phyloP scores from a whole-genome alignment of 192 early-diverging fungal species.

The Funneliformis geosporum region DNA sequence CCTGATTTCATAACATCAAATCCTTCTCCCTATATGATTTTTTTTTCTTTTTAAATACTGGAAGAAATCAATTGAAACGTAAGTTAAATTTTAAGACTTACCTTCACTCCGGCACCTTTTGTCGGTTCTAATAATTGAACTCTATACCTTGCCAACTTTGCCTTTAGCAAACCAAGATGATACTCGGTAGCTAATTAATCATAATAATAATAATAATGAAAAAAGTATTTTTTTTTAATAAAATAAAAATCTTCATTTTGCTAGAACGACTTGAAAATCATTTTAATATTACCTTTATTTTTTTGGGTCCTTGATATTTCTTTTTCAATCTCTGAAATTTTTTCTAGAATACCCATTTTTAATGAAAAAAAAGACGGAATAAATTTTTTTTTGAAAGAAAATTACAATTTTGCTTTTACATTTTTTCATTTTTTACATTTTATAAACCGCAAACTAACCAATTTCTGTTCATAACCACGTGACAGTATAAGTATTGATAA shows the following conservation, averaged over 20 bases:
- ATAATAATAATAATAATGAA: neutral
- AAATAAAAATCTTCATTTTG: neutral
- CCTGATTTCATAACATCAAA: conserved; percentile 99
- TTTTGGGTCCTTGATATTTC: conserved; percentile 96
- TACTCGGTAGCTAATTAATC: conserved; percentile 81
- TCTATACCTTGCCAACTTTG: conserved; percentile 86
- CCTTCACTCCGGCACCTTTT: conserved; percentile 46
- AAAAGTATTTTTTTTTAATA: neutral
- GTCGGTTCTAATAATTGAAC: conserved; percentile 76
- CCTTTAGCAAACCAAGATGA: conserved; percentile 97
- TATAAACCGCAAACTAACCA: too few relatives aligned
- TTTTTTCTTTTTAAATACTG: neutral
- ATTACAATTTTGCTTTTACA: too few relatives aligned
- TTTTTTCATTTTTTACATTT: too few relatives aligned
- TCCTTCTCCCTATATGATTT: conserved; percentile 68
- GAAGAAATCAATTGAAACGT: neutral
- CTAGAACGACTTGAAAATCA: too few relatives aligned
- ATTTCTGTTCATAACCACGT: too few relatives aligned
- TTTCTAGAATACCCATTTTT: conserved; percentile 84
- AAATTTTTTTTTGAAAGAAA: too few relatives aligned
- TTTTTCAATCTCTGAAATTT: conserved; percentile 86
- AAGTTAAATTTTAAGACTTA: conserved; percentile 35
- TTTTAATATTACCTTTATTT: conserved; percentile 81
- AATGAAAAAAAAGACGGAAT: neutral
- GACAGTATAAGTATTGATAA: too few relatives aligned